A percentile compares a stretch with the other conserved stretches of the same genome.
Evolutionary conservation across 2,329 filamentous ascomycete genomes (phyloP).

Genomic region (Ophiostoma australiae): DNA sequence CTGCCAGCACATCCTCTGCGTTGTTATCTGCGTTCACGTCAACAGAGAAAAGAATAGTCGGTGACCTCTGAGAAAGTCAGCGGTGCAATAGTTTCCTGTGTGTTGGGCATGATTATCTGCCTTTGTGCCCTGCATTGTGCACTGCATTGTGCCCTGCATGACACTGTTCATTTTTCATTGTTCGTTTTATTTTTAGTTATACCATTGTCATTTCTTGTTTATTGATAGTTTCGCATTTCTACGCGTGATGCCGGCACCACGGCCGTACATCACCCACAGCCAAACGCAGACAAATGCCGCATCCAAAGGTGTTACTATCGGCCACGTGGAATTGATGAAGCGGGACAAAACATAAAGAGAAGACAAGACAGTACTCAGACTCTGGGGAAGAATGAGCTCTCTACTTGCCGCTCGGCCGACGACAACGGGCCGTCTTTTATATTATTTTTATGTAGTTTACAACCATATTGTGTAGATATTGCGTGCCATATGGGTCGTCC

Average conservation of each 20-base stretch:
- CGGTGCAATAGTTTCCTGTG: not conserved
- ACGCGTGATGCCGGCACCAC: not conserved
- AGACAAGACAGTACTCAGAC: not conserved
- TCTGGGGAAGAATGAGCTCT: not conserved
- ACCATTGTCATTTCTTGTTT: not conserved
- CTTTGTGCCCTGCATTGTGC: constrained; percentile 8
- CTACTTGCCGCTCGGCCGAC: not conserved
- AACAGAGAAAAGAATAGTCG: not conserved
- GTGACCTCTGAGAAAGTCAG: not conserved
- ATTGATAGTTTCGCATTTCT: not conserved
- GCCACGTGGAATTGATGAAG: constrained; percentile 3
- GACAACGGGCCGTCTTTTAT: not conserved
- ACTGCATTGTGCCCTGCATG: constrained; percentile 3
- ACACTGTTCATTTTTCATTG: not conserved
- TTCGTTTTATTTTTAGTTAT: not conserved
- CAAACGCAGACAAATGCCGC: not conserved
- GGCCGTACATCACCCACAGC: not conserved
- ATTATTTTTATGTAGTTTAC: not conserved
- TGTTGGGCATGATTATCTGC: not conserved
- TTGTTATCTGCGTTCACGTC: not conserved
- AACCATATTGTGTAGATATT: not conserved
- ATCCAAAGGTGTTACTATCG: not conserved
- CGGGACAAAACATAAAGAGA: not conserved
- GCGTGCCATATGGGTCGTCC: not conserved
- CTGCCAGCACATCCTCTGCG: constrained; percentile 3